These are phyloP conservation scores for Amanita brunnescens DNA, from an alignment of 768 basidiomycete species.

Conservation along the genomic window DNA sequence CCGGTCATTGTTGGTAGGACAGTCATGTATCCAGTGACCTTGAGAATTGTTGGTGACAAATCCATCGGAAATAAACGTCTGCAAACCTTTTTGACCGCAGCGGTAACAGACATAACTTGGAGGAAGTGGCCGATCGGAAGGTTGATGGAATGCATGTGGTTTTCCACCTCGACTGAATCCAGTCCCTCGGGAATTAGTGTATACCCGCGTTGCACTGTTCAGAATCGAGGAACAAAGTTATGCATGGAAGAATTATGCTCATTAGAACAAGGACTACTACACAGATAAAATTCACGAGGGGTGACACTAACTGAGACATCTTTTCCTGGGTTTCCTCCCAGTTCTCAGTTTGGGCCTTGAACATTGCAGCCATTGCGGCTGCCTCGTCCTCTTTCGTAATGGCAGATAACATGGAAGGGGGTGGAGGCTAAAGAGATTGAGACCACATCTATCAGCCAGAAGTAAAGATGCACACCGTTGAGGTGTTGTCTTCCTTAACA, in stretches of 20 bases:
- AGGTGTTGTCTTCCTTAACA: constrained; percentile 46
- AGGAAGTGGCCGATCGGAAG: constrained; percentile 74
- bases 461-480: constrained; percentile 4
- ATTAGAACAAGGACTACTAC: constrained; percentile 72
- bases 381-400: constrained; percentile 73
- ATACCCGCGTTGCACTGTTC: constrained; percentile 61
- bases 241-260: constrained; percentile 37
- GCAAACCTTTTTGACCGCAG: constrained; percentile 91
- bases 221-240: constrained; percentile 15
- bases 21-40: constrained; percentile 99
- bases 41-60: constrained; percentile 7
- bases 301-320: constrained; percentile 95
- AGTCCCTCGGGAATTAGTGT: constrained; percentile 57
- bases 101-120: constrained; percentile 97
- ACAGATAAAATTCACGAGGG: constrained; percentile 46
- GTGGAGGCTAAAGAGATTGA: constrained; percentile 16
- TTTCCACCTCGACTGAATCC: constrained; percentile 56
- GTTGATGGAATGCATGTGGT: constrained; percentile 41
- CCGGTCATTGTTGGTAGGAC: constrained; percentile 94
- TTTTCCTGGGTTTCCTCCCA: constrained; percentile 99
- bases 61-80: background rate
- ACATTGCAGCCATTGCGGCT: constrained; percentile 97
- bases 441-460: background rate
- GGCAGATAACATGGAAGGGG: constrained; percentile 28
- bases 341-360: constrained; percentile 85